Percentiles rank a stretch among this genome's conserved stretches.
Evolutionary conservation across 257 asterid genomes (phyloP).

Genomic region (Anisodus acutangulus): DNA sequence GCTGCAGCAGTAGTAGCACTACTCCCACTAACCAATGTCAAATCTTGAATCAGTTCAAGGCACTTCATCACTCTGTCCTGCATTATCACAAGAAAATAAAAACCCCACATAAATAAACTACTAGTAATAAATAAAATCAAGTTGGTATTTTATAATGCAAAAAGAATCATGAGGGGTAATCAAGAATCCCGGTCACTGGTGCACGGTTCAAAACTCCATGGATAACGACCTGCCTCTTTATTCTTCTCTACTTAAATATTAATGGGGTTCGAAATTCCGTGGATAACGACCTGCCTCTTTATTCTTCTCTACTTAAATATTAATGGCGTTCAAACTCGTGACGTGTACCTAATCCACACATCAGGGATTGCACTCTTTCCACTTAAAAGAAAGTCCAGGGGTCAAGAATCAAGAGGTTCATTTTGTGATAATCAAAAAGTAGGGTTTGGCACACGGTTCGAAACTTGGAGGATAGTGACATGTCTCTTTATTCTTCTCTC

Average conservation of each 20-base stretch:
- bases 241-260: neutral
- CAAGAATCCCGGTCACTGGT: neutral
- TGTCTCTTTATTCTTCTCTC: neutral
- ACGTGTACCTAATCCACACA: neutral
- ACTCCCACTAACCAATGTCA: conserved; percentile 48
- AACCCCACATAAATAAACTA: neutral
- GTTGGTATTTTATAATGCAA: neutral
- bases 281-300: neutral
- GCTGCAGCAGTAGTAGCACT: conserved; percentile 23
- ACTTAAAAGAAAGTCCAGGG: too few relatives aligned
- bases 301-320: neutral
- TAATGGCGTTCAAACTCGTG: neutral
- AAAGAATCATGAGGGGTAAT: neutral
- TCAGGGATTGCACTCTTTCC: neutral
- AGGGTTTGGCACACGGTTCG: neutral
- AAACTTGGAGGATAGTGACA: neutral
- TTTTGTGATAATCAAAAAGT: too few relatives aligned
- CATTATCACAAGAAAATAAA: conserved; percentile 31
- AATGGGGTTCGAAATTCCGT: neutral
- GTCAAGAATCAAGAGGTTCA: too few relatives aligned
- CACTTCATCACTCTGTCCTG: conserved; percentile 74
- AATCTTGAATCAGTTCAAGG: conserved; percentile 57
- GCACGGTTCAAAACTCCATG: conserved; percentile 34
- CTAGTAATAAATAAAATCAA: neutral
- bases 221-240: neutral